phyloP scores from a whole-genome alignment of 805 yeast genomes.

The Metschnikowia picachoensis region DNA sequence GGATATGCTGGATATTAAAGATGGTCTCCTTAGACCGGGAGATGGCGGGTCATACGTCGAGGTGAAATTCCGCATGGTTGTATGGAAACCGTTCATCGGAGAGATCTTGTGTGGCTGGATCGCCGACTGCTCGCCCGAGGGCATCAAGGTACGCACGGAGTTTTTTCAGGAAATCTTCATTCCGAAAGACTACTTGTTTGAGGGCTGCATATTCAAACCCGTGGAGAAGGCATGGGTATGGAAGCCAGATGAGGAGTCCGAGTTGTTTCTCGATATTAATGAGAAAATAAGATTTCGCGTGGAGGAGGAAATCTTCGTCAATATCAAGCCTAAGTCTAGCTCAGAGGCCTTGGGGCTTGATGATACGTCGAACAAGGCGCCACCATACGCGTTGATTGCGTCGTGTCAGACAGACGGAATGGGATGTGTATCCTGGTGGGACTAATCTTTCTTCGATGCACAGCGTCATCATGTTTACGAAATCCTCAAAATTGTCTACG shows the following conservation, averaged over 20 bases:
- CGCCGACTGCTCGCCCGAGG: constrained; percentile 80
- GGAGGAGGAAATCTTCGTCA: constrained; percentile 82
- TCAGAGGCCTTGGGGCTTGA: constrained; percentile 43
- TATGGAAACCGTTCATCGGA: constrained; percentile 93
- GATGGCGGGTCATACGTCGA: constrained; percentile 86
- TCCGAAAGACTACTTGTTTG: constrained; percentile 80
- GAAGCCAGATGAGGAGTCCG: constrained; percentile 72
- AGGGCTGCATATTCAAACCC: constrained; percentile 60
- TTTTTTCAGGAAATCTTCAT: constrained; percentile 91
- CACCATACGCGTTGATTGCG: constrained; percentile 82
- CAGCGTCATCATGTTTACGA: too few species aligned
- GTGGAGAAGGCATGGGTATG: constrained; percentile 96
- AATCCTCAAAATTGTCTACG: too few species aligned
- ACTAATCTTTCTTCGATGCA: constrained; percentile 25
- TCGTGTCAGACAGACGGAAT: constrained; percentile 95
- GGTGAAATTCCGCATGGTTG: constrained; percentile 67
- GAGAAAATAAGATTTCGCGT: constrained; percentile 90
- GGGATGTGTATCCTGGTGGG: constrained; percentile 99
- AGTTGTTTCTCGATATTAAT: constrained; percentile 80
- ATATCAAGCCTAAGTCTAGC: constrained; percentile 76
- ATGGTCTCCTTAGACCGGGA: constrained; percentile 88
- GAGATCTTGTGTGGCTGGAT: constrained; percentile 93
- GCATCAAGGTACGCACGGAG: constrained; percentile 78
- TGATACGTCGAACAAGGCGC: constrained; percentile 42
- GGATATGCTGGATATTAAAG: constrained; percentile 78